Evolutionary conservation across 2,329 filamentous ascomycete genomes (phyloP).

Genomic region (Trichoderma sp.): DNA sequence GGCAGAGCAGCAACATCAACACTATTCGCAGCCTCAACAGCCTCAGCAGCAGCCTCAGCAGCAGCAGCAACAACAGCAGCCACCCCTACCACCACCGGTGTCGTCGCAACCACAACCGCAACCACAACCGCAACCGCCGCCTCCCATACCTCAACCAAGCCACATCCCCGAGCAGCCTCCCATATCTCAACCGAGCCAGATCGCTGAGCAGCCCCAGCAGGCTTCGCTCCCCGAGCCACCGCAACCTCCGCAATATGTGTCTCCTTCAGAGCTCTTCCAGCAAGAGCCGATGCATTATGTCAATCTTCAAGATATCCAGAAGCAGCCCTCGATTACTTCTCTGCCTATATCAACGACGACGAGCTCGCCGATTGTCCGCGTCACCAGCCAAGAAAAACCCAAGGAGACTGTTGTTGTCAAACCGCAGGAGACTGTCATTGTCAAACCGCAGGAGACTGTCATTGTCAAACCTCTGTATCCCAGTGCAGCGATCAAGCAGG

Average conservation of each 20-base stretch:
- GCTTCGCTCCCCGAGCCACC: slow-evolving; percentile 21
- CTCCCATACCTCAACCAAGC: not conserved
- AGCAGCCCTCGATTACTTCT: slow-evolving; percentile 31
- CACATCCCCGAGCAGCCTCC: slow-evolving; percentile 2
- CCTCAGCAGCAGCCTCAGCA: slow-evolving; percentile 25
- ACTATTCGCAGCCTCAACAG: slow-evolving; percentile 23
- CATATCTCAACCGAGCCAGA: not conserved
- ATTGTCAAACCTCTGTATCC: slow-evolving; percentile 7
- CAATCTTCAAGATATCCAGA: slow-evolving; percentile 42
- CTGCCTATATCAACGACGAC: slow-evolving; percentile 31
- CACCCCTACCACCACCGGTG: slow-evolving; percentile 27
- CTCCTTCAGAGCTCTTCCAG: slow-evolving; percentile 26
- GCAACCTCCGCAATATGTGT: slow-evolving; percentile 27
- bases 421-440: slow-evolving; percentile 13
- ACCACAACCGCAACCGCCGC: not conserved
- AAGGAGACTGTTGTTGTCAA: slow-evolving; percentile 20
- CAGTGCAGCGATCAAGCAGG: slow-evolving; percentile 15
- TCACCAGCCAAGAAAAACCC: slow-evolving; percentile 6
- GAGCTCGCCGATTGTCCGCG: slow-evolving; percentile 3
- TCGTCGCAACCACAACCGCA: slow-evolving; percentile 26
- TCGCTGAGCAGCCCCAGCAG: not conserved
- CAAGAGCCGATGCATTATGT: slow-evolving; percentile 37
- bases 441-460: slow-evolving; percentile 17
- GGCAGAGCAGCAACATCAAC: slow-evolving; percentile 9
- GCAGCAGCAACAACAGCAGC: slow-evolving; percentile 26